phyloP scores from a whole-genome alignment of 768 basidiomycete species.

The Crassisporium funariophilum region DNA sequence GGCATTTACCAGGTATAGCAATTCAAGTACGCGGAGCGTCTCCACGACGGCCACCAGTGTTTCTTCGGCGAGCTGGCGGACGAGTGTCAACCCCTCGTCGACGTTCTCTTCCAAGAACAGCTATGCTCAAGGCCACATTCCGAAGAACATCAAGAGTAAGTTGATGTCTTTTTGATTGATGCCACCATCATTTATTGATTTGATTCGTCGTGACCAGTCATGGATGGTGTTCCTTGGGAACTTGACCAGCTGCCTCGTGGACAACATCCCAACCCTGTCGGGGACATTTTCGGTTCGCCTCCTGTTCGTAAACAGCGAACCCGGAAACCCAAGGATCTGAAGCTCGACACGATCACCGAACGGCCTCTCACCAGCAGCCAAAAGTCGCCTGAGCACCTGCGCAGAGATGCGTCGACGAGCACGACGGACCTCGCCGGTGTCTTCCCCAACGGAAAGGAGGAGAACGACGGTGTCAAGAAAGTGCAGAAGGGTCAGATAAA shows the following conservation, averaged over 20 bases:
- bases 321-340: constrained; percentile 63
- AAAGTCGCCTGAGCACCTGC: constrained; percentile 49
- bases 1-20: constrained; percentile 81
- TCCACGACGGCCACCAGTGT: constrained; percentile 83
- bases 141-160: constrained; percentile 85
- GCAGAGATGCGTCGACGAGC: constrained; percentile 71
- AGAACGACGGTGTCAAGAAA: constrained; percentile 58
- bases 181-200: constrained; percentile 7
- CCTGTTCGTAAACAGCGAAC: constrained; percentile 66
- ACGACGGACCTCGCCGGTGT: constrained; percentile 64
- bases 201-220: constrained; percentile 45
- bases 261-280: constrained; percentile 59
- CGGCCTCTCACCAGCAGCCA: constrained; percentile 42
- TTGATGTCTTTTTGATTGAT: constrained; percentile 20
- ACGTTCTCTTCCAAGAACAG: constrained; percentile 30
- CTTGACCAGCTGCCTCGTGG: constrained; percentile 69
- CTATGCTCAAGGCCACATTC: constrained; percentile 36
- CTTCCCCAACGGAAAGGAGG: constrained; percentile 39
- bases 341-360: constrained; percentile 77
- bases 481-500: constrained; percentile 90
- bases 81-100: constrained; percentile 41
- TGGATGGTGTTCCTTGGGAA: constrained; percentile 80
- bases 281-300: constrained; percentile 64
- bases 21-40: constrained; percentile 69
- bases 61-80: constrained; percentile 74